phyloP scores from a whole-genome alignment of 1,284 basidiomycete species.

The Mycena citricolor region DNA sequence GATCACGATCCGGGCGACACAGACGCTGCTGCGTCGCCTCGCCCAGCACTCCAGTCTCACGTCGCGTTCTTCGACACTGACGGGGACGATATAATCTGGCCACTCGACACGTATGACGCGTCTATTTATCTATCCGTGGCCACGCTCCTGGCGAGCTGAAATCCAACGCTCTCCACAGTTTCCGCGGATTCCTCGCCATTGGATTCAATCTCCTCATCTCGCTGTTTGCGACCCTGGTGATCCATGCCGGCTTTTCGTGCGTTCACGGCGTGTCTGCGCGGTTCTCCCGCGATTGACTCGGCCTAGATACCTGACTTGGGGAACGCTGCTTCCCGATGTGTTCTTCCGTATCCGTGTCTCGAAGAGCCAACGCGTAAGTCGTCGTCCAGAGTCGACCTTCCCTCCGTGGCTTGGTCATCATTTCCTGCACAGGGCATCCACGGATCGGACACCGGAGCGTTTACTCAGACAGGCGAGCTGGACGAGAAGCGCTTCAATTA shows the following conservation, averaged over 20 bases:
- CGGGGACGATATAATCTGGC: slow-evolving; percentile 54
- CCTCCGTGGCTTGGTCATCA: neutral
- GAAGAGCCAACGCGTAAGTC: slow-evolving; percentile 36
- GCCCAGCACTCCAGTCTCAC: slow-evolving; percentile 43
- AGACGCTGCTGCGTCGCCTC: no score
- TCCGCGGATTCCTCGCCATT: slow-evolving; percentile 35
- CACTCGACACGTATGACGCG: slow-evolving; percentile 46
- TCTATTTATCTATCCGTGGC: no score
- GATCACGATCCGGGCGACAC: no score
- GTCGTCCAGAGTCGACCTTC: neutral
- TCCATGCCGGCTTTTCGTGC: slow-evolving; percentile 41
- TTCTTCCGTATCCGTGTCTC: slow-evolving; percentile 40
- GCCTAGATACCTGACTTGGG: slow-evolving; percentile 37
- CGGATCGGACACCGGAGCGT: slow-evolving; percentile 39
- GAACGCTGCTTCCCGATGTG: slow-evolving; percentile 41
- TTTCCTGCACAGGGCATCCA: slow-evolving; percentile 39
- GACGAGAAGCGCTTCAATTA: slow-evolving; percentile 37
- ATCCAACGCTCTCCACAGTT: no score
- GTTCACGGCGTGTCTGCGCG: slow-evolving; percentile 22
- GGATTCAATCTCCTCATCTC: slow-evolving; percentile 37
- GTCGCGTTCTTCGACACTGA: slow-evolving; percentile 51
- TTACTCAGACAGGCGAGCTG: slow-evolving; percentile 37
- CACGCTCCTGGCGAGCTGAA: no score
- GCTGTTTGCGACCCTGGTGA: slow-evolving; percentile 33
- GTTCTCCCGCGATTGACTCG: neutral